Evolutionary conservation across 805 yeast species (phyloP), one percentile per base, ranked within the genome.

Genomic region (Ogataea chonburiensis): DNA sequence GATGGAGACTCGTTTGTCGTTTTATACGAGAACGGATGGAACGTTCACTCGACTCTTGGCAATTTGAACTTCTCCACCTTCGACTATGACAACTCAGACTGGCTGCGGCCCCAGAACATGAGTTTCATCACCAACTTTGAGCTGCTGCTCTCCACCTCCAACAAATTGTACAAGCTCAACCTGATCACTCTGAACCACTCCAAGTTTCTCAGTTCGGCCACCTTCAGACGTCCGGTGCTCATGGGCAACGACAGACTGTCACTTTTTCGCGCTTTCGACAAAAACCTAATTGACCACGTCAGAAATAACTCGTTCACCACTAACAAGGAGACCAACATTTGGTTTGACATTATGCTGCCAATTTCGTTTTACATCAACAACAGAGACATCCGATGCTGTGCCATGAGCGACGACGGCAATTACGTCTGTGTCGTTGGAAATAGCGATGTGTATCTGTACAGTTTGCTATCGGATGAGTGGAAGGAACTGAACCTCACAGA

Each of bases 341-440:
- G 80, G 80, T 52, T 66, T 20, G 61, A 58, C n/a, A 61, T 70
- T 21, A 59, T 66, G 31, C 43, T 75, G 11, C 79, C 80, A 1
- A 51, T 68, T 3, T 47, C 56, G 15, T 75, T 75, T 42, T 57
- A 63, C 26, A 58, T 74, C 4, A 63, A 59, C 19, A 71, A 71
- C 49, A 56, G 66, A 58, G 70, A 68, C 4, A 61, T 75, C 2
- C 49, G 63, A 11, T 61, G 65, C 22, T 61, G 67, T 3, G 52
- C 68, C n/a, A 58, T 65, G 13, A 68, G 73, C 33, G 62, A 63
- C 17, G 76, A 73, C 43, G 79, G 79, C 8, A 53, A 67, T 31
- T 62, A 60, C 42, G 58, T 73, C 12, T 77, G 79, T 15, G 57
- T 75, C 12, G 70, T 77, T 5, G 81, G 80, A 0, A 56, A 63